Base-by-base conservation (phyloP, 1,284 basidiomycete genomes). In the Psilocybe mexicana region DNA sequence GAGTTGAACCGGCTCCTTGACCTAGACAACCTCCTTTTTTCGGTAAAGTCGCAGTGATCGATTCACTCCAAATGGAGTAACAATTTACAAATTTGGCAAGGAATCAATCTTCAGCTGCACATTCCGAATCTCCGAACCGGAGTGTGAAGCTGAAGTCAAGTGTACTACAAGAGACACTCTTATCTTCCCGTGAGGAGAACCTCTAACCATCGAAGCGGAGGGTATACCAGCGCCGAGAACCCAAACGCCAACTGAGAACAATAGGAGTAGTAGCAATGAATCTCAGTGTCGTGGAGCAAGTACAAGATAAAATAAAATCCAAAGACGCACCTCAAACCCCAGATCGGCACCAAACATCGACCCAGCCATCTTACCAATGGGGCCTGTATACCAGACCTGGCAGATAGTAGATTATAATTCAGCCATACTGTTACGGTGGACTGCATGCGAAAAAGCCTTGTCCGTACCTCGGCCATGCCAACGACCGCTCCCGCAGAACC, bases 401-500 rank as follows among this genome's bases (percentile, higher is more conserved):
- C 18, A 18, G 18, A 18, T 18, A 18, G 18, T 18, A 18, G 18
- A 18, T 18, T 18, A 8, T 2, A 30, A 10, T 23, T 45, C 12
- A 2, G 6, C 6, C 5, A 40, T n/a, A 26, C 45, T 8, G 52
- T 14, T 0, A n/a, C 11, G 24, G 18, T 3, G n/a, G n/a, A 10
- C 12, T 11, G 6, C 24, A 18, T 25, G 8, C 5, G 33, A 12
- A 1, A 25, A 23, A 30, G 26, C 2, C 2, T 28, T 8, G n/a
- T 18, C 33, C 43, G 28, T 40, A 62, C 58, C 49, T 62, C 61
- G n/a, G 61, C 38, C 61, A 62, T 62, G 1, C 61, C 61, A 12
- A 62, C 57, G 3, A 62, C 61, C 3, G 61, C 61, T 18, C 61
- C 61, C 12, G 61, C 58, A 30, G 57, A 57, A 35, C 61, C 61